Evolutionary conservation across 2,329 filamentous ascomycete species (phyloP), one percentile per base, ranked within the genome.

Genomic region (Simplicillium sp.): DNA sequence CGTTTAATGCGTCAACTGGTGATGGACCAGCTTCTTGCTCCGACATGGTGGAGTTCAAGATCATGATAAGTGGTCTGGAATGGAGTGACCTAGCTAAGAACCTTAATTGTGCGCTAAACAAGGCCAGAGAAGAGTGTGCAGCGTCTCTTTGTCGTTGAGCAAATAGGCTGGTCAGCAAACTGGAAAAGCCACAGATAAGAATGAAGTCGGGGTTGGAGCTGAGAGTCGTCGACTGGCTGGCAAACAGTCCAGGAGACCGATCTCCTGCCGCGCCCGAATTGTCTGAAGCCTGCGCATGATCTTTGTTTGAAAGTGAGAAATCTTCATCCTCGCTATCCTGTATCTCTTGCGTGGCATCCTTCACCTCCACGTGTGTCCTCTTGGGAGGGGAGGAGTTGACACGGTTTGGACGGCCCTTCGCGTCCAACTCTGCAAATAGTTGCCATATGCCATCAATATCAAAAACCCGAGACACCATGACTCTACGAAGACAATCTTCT

Each of bases 361-460:
- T 45, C 20, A 40, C 29, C 17, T 45, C 45, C 9, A 17, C 9
- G 9, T 25, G 6, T 25, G 20, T 25, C 5, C 20, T 25, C 9
- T 5, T 25, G 20, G 20, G 20, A 25, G 5, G 20, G 9, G 5
- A 25, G 20, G 20, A 25, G 9, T 25, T 9, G 9, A 25, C 20
- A 25, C 9, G 5, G 20, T 25, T 9, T 25, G 20, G 9, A 25
- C 20, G 20, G 20, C 9, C 5, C 9, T 25, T 25, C 20, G 16
- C 11, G n/a, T 68, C 64, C 29, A 77, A 48, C 48, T 81, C 77
- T 2, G 53, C 56, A 29, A 81, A 49, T 1, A 74, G 74, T 52
- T 80, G 74, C 65, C 65, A 70, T 14, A 81, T 48, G 0, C 77
- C 77, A 36, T 77, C 67, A 11, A 77, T 48, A 44, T 79, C 75